Evolutionary conservation across 2,329 filamentous ascomycete species (phyloP).

Genomic region (Diplocarpon mali): DNA sequence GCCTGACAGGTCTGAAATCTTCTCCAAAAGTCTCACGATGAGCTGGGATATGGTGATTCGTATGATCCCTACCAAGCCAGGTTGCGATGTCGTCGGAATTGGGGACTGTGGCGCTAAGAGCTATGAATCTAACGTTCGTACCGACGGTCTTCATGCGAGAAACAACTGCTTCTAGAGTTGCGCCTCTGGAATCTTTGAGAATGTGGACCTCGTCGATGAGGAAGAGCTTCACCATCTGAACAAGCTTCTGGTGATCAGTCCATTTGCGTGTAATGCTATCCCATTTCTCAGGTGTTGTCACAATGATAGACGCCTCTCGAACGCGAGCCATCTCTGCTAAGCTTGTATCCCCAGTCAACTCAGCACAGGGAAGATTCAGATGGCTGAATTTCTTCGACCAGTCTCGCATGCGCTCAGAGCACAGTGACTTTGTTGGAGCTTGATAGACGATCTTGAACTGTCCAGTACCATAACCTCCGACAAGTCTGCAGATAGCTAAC

Average conservation of each 20-base stretch:
- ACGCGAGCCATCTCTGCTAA: slow-evolving; percentile 54
- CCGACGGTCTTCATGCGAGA: slow-evolving; percentile 79
- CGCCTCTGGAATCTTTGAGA: slow-evolving; percentile 66
- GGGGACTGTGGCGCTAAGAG: slow-evolving; percentile 73
- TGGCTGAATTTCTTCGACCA: slow-evolving; percentile 66
- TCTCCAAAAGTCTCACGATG: slow-evolving; percentile 62
- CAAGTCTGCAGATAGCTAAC: slow-evolving; percentile 65
- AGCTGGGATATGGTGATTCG: slow-evolving; percentile 51
- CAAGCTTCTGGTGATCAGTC: slow-evolving; percentile 66
- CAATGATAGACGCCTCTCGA: slow-evolving; percentile 66
- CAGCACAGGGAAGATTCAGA: slow-evolving; percentile 58
- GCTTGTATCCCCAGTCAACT: slow-evolving; percentile 75
- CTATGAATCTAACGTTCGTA: slow-evolving; percentile 65
- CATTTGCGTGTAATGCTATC: slow-evolving; percentile 82
- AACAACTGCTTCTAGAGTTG: slow-evolving; percentile 72
- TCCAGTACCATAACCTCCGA: slow-evolving; percentile 42
- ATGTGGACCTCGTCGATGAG: slow-evolving; percentile 86
- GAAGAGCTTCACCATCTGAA: slow-evolving; percentile 67
- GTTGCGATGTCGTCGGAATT: slow-evolving; percentile 70
- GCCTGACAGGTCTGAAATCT: slow-evolving; percentile 65
- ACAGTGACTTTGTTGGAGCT: slow-evolving; percentile 75
- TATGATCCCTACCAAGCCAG: slow-evolving; percentile 62
- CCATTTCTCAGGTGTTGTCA: slow-evolving; percentile 88
- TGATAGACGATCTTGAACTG: slow-evolving; percentile 77
- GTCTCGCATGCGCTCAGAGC: slow-evolving; percentile 63